Conservation (phyloP, 2,329 filamentous ascomycete genomes). For the Trichoderma brevicompactum region DNA sequence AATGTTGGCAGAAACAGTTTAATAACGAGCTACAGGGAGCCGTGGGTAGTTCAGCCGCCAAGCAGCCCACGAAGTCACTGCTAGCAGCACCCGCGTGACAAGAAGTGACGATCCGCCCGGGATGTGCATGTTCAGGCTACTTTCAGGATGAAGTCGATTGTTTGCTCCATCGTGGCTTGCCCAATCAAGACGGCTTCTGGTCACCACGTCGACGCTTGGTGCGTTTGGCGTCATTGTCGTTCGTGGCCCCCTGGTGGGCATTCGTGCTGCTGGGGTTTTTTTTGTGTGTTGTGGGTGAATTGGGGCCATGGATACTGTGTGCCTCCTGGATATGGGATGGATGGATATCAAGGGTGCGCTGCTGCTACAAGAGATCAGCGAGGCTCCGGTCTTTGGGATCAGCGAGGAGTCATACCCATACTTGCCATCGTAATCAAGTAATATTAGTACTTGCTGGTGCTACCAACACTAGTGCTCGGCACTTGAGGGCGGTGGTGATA, state of each 20-base stretch:
- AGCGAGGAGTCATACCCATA: background rate
- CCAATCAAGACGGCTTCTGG: slow-evolving; percentile 20
- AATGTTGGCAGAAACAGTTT: background rate
- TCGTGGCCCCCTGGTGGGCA: background rate
- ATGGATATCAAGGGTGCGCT: background rate
- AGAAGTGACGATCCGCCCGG: slow-evolving; percentile 2
- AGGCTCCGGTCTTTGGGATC: background rate
- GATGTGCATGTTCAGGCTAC: background rate
- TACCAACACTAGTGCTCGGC: background rate
- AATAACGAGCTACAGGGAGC: slow-evolving; percentile 17
- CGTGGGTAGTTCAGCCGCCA: background rate
- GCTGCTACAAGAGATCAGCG: background rate
- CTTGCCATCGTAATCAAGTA: too few relatives aligned
- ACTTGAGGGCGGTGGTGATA: slow-evolving; percentile 3
- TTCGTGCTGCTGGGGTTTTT: too few relatives aligned
- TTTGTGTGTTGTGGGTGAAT: background rate
- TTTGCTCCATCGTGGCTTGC: background rate
- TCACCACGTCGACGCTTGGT: slow-evolving; percentile 14
- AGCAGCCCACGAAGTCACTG: too few relatives aligned
- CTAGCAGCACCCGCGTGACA: slow-evolving; percentile 9
- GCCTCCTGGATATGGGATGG: background rate
- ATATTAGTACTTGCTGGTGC: too few relatives aligned
- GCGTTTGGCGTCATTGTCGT: slow-evolving; percentile 6
- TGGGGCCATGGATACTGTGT: background rate
- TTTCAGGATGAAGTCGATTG: background rate